A percentile compares a stretch with the other conserved stretches of the same genome.
phyloP scores from a whole-genome alignment of 2,329 filamentous ascomycete species.

The Rosellinia necatrix region DNA sequence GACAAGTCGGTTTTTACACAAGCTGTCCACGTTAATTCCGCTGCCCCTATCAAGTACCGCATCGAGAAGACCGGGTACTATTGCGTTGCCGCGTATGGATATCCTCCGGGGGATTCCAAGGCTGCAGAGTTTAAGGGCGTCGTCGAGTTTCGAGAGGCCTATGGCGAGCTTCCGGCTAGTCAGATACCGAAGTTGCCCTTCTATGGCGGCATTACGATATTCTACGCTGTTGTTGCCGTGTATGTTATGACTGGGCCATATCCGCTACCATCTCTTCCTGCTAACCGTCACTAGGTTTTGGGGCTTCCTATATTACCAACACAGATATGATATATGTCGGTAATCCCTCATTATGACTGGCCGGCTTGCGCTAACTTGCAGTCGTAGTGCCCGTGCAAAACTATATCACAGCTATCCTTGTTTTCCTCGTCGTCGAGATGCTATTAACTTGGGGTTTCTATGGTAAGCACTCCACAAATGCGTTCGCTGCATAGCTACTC shows the following conservation, averaged over 20 bases:
- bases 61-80: conserved; percentile 95
- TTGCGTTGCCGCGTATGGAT: conserved; percentile 81
- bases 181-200: conserved; percentile 98
- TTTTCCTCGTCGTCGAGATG: conserved; percentile 95
- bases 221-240: conserved; percentile 84
- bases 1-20: conserved; percentile 75
- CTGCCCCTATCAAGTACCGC: conserved; percentile 76
- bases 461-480: conserved; percentile 52
- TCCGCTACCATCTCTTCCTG: conserved; percentile 12
- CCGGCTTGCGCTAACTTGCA: conserved; percentile 39
- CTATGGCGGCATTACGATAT: conserved; percentile 90
- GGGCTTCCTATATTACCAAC: conserved; percentile 94
- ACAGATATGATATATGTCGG: conserved; percentile 85
- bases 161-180: conserved; percentile 90
- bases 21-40: conserved; percentile 79
- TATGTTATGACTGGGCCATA: conserved; percentile 46
- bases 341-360: conserved; percentile 9
- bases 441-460: conserved; percentile 99
- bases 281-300: conserved; percentile 65
- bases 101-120: conserved; percentile 71
- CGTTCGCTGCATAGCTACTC: conserved; percentile 36
- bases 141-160: conserved; percentile 93
- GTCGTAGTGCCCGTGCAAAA: conserved; percentile 86
- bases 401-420: conserved; percentile 95
- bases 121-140: no score